Evolutionary conservation across 108 stramenopile species (phyloP).

Genomic region (Cyclostephanos tholiformis): DNA sequence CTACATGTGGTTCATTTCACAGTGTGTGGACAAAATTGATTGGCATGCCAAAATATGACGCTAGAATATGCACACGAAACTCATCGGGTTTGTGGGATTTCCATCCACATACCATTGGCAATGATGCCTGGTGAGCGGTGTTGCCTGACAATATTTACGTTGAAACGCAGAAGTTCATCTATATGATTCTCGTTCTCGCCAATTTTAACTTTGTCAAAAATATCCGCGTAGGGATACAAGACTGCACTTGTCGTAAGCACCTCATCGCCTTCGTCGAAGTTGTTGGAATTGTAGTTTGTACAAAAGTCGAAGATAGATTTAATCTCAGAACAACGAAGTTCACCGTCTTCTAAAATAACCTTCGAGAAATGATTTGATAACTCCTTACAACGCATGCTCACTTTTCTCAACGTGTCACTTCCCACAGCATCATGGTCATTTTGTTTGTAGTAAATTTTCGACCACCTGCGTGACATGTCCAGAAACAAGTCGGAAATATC

Average conservation of each 20-base stretch:
- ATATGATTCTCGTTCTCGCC: constrained; percentile 4
- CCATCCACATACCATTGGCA: too few species aligned
- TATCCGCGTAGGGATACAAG: constrained; percentile 8
- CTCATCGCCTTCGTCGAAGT: not conserved
- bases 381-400: not conserved
- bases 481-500: constrained; percentile 31
- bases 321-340: not conserved
- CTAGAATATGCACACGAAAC: too few species aligned
- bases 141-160: too few species aligned
- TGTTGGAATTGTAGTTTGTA: not conserved
- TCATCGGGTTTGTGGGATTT: too few species aligned
- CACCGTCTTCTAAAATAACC: not conserved
- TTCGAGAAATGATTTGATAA: not conserved
- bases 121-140: too few species aligned
- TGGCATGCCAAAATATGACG: too few species aligned
- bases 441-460: constrained; percentile 15
- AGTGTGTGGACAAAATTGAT: too few species aligned
- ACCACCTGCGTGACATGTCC: constrained; percentile 28
- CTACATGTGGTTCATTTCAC: too few species aligned
- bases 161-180: too few species aligned
- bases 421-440: constrained; percentile 11
- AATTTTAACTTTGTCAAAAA: constrained; percentile 10
- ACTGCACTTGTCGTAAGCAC: not conserved
- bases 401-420: constrained; percentile 17
- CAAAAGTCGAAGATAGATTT: constrained; percentile 8